Conservation (phyloP, 768 basidiomycete species). For the Dentipellis sp. region DNA sequence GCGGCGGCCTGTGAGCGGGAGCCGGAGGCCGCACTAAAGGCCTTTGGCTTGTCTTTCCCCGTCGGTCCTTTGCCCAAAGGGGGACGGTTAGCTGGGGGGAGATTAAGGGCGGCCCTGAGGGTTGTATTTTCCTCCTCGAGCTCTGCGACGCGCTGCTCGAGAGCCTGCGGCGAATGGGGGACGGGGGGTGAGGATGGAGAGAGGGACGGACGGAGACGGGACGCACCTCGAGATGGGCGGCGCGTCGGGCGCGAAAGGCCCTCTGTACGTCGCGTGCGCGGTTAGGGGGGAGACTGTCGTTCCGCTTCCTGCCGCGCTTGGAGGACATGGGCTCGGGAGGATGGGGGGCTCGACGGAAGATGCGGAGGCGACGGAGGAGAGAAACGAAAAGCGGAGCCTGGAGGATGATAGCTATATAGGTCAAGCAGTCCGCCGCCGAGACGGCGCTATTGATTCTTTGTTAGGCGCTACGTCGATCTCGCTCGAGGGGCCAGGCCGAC, state of each 20-base stretch:
- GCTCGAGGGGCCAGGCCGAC: not conserved
- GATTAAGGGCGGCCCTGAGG: constrained; percentile 60
- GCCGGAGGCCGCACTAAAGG: constrained; percentile 3
- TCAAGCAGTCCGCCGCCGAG: constrained; percentile 19
- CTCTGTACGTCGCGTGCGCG: constrained; percentile 84
- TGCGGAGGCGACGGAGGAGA: constrained; percentile 23
- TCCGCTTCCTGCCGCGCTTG: constrained; percentile 80
- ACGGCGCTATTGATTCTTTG: constrained; percentile 13
- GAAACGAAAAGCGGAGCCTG: constrained; percentile 16
- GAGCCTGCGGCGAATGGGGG: constrained; percentile 42
- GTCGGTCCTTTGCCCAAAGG: constrained; percentile 79
- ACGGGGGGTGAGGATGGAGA: constrained; percentile 22
- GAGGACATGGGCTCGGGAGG: constrained; percentile 59
- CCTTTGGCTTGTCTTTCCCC: constrained; percentile 71
- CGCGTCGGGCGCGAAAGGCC: constrained; percentile 82
- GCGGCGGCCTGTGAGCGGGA: constrained; percentile 1
- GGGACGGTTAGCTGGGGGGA: constrained; percentile 66
- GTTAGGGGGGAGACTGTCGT: constrained; percentile 71
- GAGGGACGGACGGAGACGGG: constrained; percentile 11
- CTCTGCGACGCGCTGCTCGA: constrained; percentile 73
- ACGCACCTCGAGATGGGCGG: constrained; percentile 75
- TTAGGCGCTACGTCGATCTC: constrained; percentile 22
- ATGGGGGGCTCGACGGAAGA: constrained; percentile 20
- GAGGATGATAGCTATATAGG: constrained; percentile 26
- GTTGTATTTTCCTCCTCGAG: constrained; percentile 78